A percentile compares a stretch with the other conserved stretches of the same genome.
Conservation (phyloP, 441 rosid genomes). For the Omphalea diandra region DNA sequence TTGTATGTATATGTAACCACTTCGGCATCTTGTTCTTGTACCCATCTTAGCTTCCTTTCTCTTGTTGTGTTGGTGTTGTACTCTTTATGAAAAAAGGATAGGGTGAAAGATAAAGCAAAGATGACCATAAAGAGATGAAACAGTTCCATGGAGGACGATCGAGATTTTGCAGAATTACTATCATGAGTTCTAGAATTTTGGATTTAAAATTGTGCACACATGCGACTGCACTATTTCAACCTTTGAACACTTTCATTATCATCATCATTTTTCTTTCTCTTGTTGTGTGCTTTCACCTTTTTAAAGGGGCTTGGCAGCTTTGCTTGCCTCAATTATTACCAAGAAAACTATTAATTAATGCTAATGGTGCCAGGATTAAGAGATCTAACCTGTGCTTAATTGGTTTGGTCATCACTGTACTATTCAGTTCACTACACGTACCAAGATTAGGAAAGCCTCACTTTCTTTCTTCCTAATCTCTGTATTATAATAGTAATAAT, state of each 20-base stretch:
- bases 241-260: neutral
- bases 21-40: conserved; percentile 20
- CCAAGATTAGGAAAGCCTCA: conserved; percentile 7
- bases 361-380: conserved; percentile 22
- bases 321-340: neutral
- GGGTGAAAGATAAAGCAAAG: neutral
- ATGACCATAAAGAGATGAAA: neutral
- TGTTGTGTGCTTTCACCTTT: neutral
- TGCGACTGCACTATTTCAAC: conserved; percentile 26
- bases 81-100: too few species aligned
- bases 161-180: neutral
- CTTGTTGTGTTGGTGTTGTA: conserved; percentile 3
- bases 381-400: conserved; percentile 12
- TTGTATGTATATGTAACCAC: neutral
- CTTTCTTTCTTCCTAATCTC: conserved; percentile 10
- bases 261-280: conserved; percentile 4
- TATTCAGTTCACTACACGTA: neutral
- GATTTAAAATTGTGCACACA: conserved; percentile 20
- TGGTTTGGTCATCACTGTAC: conserved; percentile 13
- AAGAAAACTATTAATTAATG: neutral
- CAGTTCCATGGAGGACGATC: too few species aligned
- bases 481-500: neutral
- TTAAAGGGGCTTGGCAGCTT: conserved; percentile 27
- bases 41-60: conserved; percentile 6
- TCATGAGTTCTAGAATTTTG: neutral